Conservation (phyloP, 176 grass and related monocot genomes). For the Aegilops bicornis region DNA sequence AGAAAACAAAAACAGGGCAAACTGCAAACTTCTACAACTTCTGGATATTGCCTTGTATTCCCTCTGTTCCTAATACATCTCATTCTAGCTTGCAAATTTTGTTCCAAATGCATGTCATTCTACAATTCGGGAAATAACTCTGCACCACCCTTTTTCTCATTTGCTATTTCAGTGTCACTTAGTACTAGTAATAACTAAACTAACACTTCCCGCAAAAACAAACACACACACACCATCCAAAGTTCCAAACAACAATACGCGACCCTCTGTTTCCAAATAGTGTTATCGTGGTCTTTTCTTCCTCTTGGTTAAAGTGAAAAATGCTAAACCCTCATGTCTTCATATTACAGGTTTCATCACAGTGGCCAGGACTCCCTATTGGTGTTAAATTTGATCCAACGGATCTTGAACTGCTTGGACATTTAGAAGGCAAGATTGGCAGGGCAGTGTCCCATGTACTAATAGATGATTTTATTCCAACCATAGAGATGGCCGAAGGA, state of each 20-base stretch:
- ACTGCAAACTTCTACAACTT: not conserved
- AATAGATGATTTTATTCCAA: constrained; percentile 92
- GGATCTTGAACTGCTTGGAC: constrained; percentile 66
- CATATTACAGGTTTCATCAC: constrained; percentile 56
- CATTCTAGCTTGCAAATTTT: not conserved
- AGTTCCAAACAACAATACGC: not conserved
- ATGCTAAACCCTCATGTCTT: not conserved
- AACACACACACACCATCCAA: not conserved
- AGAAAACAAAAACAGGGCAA: not conserved
- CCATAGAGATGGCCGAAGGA: constrained; percentile 56
- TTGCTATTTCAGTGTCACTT: not conserved
- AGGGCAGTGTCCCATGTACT: constrained; percentile 55
- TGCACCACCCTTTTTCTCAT: not conserved
- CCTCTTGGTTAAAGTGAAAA: not conserved
- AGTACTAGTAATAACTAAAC: not conserved
- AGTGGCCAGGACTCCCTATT: constrained; percentile 81
- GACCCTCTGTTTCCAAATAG: not conserved
- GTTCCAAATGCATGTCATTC: not conserved
- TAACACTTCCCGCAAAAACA: not conserved
- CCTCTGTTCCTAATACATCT: not conserved
- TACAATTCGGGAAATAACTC: not conserved
- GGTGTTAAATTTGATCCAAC: constrained; percentile 95
- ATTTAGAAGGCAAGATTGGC: constrained; percentile 72
- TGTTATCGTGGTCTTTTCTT: not conserved
- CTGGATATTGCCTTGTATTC: not conserved